Conservation (phyloP, 2,329 filamentous ascomycete genomes). For the Fusarium floridanum region DNA sequence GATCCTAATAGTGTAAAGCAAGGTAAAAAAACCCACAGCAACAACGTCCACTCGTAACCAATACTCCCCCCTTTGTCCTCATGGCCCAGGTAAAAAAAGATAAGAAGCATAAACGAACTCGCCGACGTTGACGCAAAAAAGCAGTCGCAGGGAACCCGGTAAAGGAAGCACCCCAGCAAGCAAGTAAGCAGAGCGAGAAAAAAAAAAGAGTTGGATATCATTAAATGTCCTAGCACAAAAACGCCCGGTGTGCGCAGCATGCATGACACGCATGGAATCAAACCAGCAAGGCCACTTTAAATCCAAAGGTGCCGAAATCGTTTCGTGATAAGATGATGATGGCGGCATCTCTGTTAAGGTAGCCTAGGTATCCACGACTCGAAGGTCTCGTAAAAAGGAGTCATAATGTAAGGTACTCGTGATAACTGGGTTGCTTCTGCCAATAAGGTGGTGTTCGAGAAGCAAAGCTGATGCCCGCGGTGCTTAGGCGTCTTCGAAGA, state of each 20-base stretch:
- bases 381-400: slow-evolving; percentile 15
- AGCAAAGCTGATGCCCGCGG: neutral
- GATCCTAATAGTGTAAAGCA: slow-evolving; percentile 17
- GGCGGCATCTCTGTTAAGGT: slow-evolving; percentile 23
- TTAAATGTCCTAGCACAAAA: slow-evolving; percentile 50
- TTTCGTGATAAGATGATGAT: slow-evolving; percentile 39
- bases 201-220: slow-evolving; percentile 49
- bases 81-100: slow-evolving; percentile 5
- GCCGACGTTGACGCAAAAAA: slow-evolving; percentile 12
- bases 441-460: slow-evolving; percentile 3
- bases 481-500: slow-evolving; percentile 71
- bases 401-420: slow-evolving; percentile 12
- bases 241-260: slow-evolving; percentile 38
- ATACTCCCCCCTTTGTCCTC: slow-evolving; percentile 35
- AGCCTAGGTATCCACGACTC: slow-evolving; percentile 25
- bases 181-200: slow-evolving; percentile 25
- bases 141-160: slow-evolving; percentile 6
- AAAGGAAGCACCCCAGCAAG: slow-evolving; percentile 15
- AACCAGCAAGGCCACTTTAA: slow-evolving; percentile 30
- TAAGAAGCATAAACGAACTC: neutral
- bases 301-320: slow-evolving; percentile 42
- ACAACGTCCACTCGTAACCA: slow-evolving; percentile 38
- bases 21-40: slow-evolving; percentile 13
- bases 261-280: slow-evolving; percentile 35
- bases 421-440: neutral